Percentiles rank a stretch among this genome's conserved stretches.
Evolutionary conservation across 495 filamentous ascomycete genomes (phyloP).

Genomic region (Thermochaetoides thermophila): DNA sequence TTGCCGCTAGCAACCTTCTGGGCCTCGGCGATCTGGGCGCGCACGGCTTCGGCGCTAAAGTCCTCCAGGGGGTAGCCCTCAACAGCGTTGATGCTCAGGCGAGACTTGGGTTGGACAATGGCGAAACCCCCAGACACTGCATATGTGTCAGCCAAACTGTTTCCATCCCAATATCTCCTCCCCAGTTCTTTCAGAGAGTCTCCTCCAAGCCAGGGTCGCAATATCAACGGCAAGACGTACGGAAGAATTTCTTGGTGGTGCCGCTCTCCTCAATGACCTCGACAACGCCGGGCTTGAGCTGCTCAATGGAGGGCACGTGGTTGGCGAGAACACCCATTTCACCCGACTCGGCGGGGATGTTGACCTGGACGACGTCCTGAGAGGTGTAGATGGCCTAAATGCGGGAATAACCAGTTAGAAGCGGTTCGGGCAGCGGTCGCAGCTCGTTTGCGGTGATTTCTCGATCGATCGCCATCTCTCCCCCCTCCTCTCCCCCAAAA

Average conservation of each 20-base stretch:
- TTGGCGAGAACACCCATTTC: conserved; percentile 99
- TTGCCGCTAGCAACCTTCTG: conserved; percentile 84
- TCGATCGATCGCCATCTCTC: conserved; percentile 3
- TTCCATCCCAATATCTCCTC: too few relatives aligned
- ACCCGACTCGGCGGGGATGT: conserved; percentile 92
- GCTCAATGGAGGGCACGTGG: conserved; percentile 98
- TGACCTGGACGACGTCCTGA: conserved; percentile 83
- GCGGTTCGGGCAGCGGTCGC: not conserved
- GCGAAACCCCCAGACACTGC: conserved; percentile 94
- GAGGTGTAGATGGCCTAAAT: conserved; percentile 40
- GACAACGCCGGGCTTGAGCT: conserved; percentile 89
- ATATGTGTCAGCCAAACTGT: not conserved
- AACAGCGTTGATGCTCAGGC: conserved; percentile 93
- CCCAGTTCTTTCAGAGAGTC: too few relatives aligned
- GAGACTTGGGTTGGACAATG: conserved; percentile 86
- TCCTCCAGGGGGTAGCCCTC: conserved; percentile 91
- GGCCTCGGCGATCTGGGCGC: conserved; percentile 74
- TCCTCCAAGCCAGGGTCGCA: not conserved
- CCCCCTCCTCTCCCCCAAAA: too few relatives aligned
- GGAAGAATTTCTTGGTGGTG: conserved; percentile 90
- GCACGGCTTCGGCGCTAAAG: conserved; percentile 76
- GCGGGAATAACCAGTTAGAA: conserved; percentile 33
- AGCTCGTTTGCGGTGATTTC: not conserved
- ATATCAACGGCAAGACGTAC: conserved; percentile 43
- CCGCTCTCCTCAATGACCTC: conserved; percentile 91